These are phyloP conservation scores for Fraxinus greggii DNA, from an alignment of 305 asterid genomes.

Conservation along the genomic window DNA sequence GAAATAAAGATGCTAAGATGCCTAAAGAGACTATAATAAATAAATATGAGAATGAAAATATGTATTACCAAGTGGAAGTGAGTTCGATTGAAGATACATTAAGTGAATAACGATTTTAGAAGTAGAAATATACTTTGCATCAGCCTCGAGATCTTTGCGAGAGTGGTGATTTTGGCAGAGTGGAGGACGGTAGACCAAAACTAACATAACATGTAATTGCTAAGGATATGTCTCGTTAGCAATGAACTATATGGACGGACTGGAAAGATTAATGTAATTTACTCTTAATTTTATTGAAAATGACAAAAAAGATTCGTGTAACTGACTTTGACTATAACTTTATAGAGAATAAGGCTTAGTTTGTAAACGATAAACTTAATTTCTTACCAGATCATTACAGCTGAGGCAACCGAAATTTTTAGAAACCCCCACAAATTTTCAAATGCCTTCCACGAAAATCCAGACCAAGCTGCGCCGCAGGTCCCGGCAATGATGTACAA, in stretches of 20 bases:
- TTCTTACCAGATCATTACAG: slow-evolving; percentile 61
- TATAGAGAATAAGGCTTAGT: neutral
- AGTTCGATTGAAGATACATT: neutral
- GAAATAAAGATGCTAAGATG: neutral
- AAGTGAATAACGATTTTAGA: neutral
- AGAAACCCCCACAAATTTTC: slow-evolving; percentile 43
- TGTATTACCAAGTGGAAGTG: neutral
- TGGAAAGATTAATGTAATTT: neutral
- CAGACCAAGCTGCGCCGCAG: slow-evolving; percentile 58
- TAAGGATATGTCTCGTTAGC: neutral
- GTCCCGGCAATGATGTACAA: slow-evolving; percentile 41
- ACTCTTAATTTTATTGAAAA: neutral
- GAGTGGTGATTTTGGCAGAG: neutral
- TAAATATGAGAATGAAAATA: neutral
- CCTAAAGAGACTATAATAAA: neutral
- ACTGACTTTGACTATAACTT: neutral
- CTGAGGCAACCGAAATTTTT: slow-evolving; percentile 53
- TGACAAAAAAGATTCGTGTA: neutral
- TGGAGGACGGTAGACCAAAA: neutral
- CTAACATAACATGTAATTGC: neutral
- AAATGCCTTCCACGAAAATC: slow-evolving; percentile 53
- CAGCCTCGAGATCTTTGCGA: neutral
- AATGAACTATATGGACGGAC: neutral
- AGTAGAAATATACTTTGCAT: neutral
- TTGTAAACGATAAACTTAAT: neutral